phyloP scores from a whole-genome alignment of 1,139 yeast species.

The Blastobotrys illinoisensis region DNA sequence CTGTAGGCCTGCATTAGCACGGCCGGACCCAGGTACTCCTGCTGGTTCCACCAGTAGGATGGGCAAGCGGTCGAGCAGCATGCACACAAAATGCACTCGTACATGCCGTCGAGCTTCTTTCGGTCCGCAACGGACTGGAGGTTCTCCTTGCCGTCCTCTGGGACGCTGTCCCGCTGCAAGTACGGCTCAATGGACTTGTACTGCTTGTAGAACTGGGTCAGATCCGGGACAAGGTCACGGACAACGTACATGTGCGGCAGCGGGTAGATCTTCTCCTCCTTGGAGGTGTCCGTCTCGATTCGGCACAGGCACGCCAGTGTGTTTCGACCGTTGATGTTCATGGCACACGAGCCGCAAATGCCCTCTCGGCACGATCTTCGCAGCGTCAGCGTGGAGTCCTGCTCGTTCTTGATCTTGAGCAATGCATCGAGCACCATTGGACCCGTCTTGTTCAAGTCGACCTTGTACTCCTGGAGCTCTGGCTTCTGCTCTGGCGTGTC shows the following conservation, averaged over 20 bases:
- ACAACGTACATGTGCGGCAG: slow-evolving; percentile 98
- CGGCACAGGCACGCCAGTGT: slow-evolving; percentile 95
- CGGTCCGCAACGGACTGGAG: slow-evolving; percentile 90
- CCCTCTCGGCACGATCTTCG: slow-evolving; percentile 99
- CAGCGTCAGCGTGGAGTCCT: slow-evolving; percentile 90
- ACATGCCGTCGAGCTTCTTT: slow-evolving; percentile 92
- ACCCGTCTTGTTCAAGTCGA: slow-evolving; percentile 88
- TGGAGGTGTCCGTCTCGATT: slow-evolving; percentile 71
- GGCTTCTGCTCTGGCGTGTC: slow-evolving; percentile 95
- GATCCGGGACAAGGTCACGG: slow-evolving; percentile 94
- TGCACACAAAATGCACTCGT: slow-evolving; percentile 97
- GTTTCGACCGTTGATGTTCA: slow-evolving; percentile 97
- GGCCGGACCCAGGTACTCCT: slow-evolving; percentile 97
- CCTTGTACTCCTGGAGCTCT: slow-evolving; percentile 69
- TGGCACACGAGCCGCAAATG: slow-evolving; percentile 99
- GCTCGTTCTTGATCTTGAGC: slow-evolving; percentile 91
- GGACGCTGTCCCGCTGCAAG: slow-evolving; percentile 75
- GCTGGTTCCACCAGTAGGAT: slow-evolving; percentile 99
- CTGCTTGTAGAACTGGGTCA: slow-evolving; percentile 96
- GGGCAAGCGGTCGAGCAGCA: slow-evolving; percentile 99
- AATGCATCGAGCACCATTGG: slow-evolving; percentile 98
- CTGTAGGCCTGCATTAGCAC: slow-evolving; percentile 98
- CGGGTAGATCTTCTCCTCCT: slow-evolving; percentile 87
- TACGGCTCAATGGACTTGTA: slow-evolving; percentile 97
- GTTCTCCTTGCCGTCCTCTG: slow-evolving; percentile 90